Conservation (phyloP, 345 rosid genomes). For the Moringa oleifera region DNA sequence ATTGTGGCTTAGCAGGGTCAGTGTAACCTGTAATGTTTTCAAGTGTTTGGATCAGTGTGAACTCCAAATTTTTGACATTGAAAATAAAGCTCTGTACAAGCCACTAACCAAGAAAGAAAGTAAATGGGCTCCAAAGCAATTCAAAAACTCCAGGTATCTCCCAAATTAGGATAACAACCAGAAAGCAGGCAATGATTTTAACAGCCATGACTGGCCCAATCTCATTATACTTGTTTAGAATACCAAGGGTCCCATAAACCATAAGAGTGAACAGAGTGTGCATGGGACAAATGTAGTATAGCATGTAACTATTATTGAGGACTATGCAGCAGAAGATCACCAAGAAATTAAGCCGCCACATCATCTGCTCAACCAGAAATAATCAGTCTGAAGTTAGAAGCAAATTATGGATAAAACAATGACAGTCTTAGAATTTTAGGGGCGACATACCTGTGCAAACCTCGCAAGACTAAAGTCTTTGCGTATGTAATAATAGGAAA, state of each 20-base stretch:
- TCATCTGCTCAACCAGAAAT: slow-evolving; percentile 64
- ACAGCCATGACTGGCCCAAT: slow-evolving; percentile 67
- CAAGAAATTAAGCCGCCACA: slow-evolving; percentile 99
- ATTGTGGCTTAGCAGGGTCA: slow-evolving; percentile 79
- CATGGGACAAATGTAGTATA: slow-evolving; percentile 98
- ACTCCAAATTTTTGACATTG: slow-evolving; percentile 8
- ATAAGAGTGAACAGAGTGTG: slow-evolving; percentile 97
- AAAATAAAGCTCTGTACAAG: slow-evolving; percentile 14
- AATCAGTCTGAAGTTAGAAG: slow-evolving; percentile 17
- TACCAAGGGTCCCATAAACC: slow-evolving; percentile 96
- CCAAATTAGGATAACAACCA: slow-evolving; percentile 85
- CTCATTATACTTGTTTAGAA: slow-evolving; percentile 86
- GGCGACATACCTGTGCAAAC: slow-evolving; percentile 83
- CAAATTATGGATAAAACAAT: slow-evolving; percentile 15
- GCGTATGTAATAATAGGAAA: slow-evolving; percentile 96
- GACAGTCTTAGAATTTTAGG: slow-evolving; percentile 1
- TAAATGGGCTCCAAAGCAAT: slow-evolving; percentile 87
- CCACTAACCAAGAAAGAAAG: slow-evolving; percentile 75
- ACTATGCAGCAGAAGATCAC: slow-evolving; percentile 80
- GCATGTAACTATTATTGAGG: slow-evolving; percentile 85
- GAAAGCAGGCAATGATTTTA: slow-evolving; percentile 69
- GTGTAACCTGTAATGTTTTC: slow-evolving; percentile 64
- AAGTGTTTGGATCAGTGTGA: slow-evolving; percentile 7
- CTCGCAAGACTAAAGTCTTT: slow-evolving; percentile 92
- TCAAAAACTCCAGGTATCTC: slow-evolving; percentile 95